A percentile compares a stretch with the other conserved stretches of the same genome.
Evolutionary conservation across 345 rosid species (phyloP).

Genomic region (Acer yangbiense): DNA sequence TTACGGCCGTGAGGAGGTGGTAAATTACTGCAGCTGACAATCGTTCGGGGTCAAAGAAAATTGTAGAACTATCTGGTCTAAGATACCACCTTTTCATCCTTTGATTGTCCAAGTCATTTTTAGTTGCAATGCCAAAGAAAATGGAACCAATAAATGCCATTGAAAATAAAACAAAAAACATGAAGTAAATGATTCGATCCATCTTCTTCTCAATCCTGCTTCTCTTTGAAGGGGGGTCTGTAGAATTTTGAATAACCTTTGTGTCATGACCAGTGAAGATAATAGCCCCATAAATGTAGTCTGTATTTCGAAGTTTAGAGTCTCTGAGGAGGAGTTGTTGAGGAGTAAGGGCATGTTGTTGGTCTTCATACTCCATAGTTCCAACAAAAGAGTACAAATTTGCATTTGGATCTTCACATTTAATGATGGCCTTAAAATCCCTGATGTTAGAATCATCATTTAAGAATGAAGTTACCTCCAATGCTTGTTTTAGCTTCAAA

Average conservation of each 20-base stretch:
- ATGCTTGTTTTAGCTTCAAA: conserved; percentile 79
- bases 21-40: conserved; percentile 48
- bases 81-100: conserved; percentile 89
- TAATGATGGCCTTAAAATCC: conserved; percentile 63
- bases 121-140: conserved; percentile 63
- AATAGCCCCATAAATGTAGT: conserved; percentile 73
- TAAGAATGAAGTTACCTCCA: conserved; percentile 65
- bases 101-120: conserved; percentile 56
- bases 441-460: conserved; percentile 58
- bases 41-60: conserved; percentile 61
- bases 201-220: conserved; percentile 81
- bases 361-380: conserved; percentile 60
- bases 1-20: conserved; percentile 72
- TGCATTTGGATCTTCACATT: conserved; percentile 94
- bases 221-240: conserved; percentile 87
- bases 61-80: conserved; percentile 53
- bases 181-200: conserved; percentile 71
- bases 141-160: conserved; percentile 75
- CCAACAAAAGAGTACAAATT: conserved; percentile 84
- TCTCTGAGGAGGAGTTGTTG: conserved; percentile 90
- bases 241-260: conserved; percentile 85
- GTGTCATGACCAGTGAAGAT: conserved; percentile 92
- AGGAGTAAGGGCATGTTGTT: conserved; percentile 64
- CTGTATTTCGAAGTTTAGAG: conserved; percentile 85
- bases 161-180: conserved; percentile 55